Evolutionary conservation across 2,329 filamentous ascomycete species (phyloP).

Genomic region (Immersiporthe knoxdaviesiana): DNA sequence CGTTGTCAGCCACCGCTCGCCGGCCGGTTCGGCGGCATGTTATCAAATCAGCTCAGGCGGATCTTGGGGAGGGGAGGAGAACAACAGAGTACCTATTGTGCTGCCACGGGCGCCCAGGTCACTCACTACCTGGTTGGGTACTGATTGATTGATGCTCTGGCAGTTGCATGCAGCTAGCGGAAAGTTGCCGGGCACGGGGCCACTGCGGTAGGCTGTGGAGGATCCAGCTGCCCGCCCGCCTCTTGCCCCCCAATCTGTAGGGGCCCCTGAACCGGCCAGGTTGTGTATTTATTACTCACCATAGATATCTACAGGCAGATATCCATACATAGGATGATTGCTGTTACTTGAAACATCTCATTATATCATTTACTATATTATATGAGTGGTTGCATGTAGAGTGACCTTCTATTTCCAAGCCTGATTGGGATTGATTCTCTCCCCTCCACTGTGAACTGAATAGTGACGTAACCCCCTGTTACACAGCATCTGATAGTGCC

Average conservation of each 20-base stretch:
- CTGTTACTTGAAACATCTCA: not conserved
- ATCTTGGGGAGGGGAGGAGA: constrained; percentile 10
- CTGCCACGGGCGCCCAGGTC: not conserved
- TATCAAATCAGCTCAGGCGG: constrained; percentile 17
- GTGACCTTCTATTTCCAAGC: not conserved
- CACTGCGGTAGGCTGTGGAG: constrained; percentile 20
- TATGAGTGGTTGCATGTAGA: not conserved
- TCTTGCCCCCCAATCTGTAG: not conserved
- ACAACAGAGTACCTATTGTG: constrained; percentile 1
- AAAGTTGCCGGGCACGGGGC: constrained; percentile 27
- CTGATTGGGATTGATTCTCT: not conserved
- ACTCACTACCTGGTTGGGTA: not conserved
- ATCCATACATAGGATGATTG: not conserved
- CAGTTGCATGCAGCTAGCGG: constrained; percentile 18
- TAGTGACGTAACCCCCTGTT: constrained; percentile 8
- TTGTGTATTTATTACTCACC: not conserved
- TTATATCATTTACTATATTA: not conserved
- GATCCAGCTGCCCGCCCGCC: not conserved
- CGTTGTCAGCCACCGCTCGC: constrained; percentile 25
- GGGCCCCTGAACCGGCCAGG: not conserved
- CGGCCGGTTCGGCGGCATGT: constrained; percentile 25
- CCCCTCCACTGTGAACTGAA: not conserved
- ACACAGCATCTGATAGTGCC: constrained; percentile 2
- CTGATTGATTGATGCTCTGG: not conserved
- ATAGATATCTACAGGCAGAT: not conserved